These are phyloP conservation scores for Fusarium nisikadoi DNA, from an alignment of 2,329 filamentous ascomycete genomes.

Conservation along the genomic window DNA sequence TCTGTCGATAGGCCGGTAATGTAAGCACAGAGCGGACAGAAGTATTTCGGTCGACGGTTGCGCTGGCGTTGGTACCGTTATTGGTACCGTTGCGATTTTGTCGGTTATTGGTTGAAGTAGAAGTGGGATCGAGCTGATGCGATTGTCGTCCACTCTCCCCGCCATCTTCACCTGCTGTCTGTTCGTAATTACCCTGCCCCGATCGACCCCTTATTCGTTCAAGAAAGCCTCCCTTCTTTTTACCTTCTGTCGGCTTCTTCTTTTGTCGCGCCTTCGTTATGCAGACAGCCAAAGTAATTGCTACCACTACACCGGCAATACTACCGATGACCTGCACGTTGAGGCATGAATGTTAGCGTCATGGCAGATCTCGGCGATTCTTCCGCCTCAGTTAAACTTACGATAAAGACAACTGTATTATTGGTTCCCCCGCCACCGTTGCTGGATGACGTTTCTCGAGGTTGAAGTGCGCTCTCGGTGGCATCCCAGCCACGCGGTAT, in stretches of 20 bases:
- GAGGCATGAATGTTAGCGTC: constrained; percentile 3
- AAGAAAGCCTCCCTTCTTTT: constrained; percentile 40
- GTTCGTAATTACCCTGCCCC: constrained; percentile 44
- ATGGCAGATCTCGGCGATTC: not conserved
- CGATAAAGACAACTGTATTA: constrained; percentile 37
- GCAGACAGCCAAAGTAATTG: constrained; percentile 25
- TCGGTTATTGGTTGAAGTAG: constrained; percentile 26
- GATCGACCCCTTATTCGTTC: constrained; percentile 28
- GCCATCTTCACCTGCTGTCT: constrained; percentile 47
- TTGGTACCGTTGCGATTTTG: constrained; percentile 27
- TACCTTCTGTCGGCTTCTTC: constrained; percentile 6
- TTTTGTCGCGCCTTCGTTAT: constrained; percentile 34
- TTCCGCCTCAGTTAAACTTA: constrained; percentile 25
- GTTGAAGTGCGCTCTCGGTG: constrained; percentile 15
- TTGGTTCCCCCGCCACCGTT: constrained; percentile 9
- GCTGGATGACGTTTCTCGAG: constrained; percentile 4
- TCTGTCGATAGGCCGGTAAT: constrained; percentile 82
- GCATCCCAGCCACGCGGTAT: constrained; percentile 36
- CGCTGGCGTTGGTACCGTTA: constrained; percentile 41
- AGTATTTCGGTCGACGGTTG: constrained; percentile 79
- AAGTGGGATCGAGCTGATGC: constrained; percentile 41
- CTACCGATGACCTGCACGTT: constrained; percentile 34
- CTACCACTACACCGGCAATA: constrained; percentile 23
- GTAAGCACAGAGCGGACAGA: constrained; percentile 96
- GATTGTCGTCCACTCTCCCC: constrained; percentile 37